These are phyloP conservation scores for Melampsora larici-populina DNA, from an alignment of 1,284 basidiomycete genomes.

Conservation along the genomic window DNA sequence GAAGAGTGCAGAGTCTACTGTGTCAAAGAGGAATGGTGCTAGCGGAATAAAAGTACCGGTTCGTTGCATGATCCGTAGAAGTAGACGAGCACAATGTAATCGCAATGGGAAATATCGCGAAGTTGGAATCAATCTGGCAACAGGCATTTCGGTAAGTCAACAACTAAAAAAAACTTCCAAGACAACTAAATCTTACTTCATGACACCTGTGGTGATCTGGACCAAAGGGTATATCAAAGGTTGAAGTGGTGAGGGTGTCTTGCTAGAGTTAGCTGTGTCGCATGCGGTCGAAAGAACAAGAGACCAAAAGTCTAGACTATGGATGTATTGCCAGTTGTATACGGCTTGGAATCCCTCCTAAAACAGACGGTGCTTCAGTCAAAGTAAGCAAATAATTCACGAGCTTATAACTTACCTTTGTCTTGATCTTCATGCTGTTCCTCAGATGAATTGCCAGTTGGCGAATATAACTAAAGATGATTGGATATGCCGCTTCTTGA, in stretches of 20 bases:
- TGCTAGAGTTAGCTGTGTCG: slow-evolving; percentile 61
- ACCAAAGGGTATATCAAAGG: slow-evolving; percentile 91
- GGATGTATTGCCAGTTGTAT: slow-evolving; percentile 98
- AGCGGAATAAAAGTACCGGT: slow-evolving; percentile 86
- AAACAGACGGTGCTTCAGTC: slow-evolving; percentile 48
- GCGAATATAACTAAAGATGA: slow-evolving; percentile 93
- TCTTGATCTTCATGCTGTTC: slow-evolving; percentile 83
- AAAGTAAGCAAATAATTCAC: slow-evolving; percentile 46
- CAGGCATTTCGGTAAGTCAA: too few species aligned
- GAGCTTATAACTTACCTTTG: slow-evolving; percentile 61
- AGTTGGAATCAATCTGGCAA: slow-evolving; percentile 72
- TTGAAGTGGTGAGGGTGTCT: slow-evolving; percentile 71
- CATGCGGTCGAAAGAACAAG: slow-evolving; percentile 80
- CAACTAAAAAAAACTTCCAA: slow-evolving; percentile 42
- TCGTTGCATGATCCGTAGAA: slow-evolving; percentile 69
- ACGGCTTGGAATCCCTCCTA: slow-evolving; percentile 85
- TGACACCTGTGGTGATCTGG: slow-evolving; percentile 86
- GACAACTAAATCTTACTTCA: slow-evolving; percentile 64
- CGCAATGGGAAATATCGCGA: slow-evolving; percentile 76
- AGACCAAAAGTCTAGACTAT: slow-evolving; percentile 95
- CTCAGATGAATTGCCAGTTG: slow-evolving; percentile 91
- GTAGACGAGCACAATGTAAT: slow-evolving; percentile 69
- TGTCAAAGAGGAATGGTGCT: slow-evolving; percentile 77
- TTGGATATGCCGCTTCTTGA: slow-evolving; percentile 74
- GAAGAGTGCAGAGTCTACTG: slow-evolving; percentile 74